Percentiles rank a stretch among this genome's conserved stretches.
Evolutionary conservation across 2,329 filamentous ascomycete species (phyloP).

Genomic region (Pseudogymnoascus sp.): DNA sequence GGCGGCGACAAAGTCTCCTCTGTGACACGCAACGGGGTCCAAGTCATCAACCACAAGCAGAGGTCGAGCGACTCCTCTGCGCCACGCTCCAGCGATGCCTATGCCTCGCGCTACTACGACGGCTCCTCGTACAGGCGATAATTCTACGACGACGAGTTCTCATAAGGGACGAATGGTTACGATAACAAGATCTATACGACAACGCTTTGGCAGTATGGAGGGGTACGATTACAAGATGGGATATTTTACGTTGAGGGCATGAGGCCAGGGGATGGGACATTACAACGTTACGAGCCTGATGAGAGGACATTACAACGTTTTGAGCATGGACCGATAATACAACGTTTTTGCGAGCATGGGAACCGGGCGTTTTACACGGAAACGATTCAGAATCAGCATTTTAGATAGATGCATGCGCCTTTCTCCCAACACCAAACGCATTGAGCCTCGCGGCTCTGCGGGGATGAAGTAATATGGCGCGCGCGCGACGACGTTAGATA

Average conservation of each 20-base stretch:
- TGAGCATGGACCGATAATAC: background rate
- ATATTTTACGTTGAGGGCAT: background rate
- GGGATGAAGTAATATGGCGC: background rate
- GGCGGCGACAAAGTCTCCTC: background rate
- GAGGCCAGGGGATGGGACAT: background rate
- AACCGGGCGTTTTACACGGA: background rate
- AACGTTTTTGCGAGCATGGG: background rate
- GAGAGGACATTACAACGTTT: background rate
- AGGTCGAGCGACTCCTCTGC: background rate
- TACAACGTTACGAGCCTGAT: background rate
- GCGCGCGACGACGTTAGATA: background rate
- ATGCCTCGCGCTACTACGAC: background rate
- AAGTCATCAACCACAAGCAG: constrained; percentile 10
- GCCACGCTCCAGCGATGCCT: background rate
- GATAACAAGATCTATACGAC: background rate
- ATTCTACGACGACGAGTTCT: background rate
- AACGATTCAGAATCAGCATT: background rate
- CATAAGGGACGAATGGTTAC: background rate
- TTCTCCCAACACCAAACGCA: background rate
- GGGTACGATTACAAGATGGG: background rate
- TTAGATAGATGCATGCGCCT: background rate
- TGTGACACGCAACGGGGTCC: constrained; percentile 3
- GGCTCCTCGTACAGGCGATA: background rate
- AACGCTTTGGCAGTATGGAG: background rate
- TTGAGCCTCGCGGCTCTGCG: constrained; percentile 5